phyloP scores from a whole-genome alignment of 768 basidiomycete genomes.

The Asterophora parasitica region DNA sequence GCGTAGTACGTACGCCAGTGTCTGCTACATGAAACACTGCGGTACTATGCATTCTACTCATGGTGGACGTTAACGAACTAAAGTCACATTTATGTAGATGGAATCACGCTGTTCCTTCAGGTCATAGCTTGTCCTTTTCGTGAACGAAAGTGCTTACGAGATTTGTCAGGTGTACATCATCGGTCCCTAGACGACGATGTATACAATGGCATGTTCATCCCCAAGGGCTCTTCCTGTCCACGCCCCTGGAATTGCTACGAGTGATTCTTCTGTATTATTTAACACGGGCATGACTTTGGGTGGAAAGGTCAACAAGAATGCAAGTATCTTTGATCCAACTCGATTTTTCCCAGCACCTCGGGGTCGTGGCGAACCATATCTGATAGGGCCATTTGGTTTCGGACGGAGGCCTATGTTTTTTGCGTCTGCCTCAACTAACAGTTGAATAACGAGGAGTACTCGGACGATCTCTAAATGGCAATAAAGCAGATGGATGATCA shows the following conservation, averaged over 20 bases:
- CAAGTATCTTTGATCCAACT: constrained; percentile 9
- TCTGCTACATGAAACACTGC: constrained; percentile 26
- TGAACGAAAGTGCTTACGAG: no score
- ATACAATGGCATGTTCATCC: constrained; percentile 17
- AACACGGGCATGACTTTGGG: constrained; percentile 12
- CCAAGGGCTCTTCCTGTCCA: constrained; percentile 14
- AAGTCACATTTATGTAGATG: neutral
- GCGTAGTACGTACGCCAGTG: no score
- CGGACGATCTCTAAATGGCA: no score
- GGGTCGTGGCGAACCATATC: constrained; percentile 12
- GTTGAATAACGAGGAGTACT: no score
- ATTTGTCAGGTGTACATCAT: constrained; percentile 7
- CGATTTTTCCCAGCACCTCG: constrained; percentile 11
- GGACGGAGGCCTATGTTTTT: constrained; percentile 10
- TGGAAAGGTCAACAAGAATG: constrained; percentile 8
- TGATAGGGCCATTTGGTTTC: constrained; percentile 13
- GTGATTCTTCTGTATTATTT: neutral
- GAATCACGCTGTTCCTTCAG: constrained; percentile 8
- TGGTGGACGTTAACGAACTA: neutral
- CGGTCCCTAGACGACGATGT: constrained; percentile 12
- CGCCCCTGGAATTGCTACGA: constrained; percentile 7
- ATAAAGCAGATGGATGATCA: no score
- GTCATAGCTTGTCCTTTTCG: neutral
- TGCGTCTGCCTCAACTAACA: no score
- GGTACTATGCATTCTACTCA: constrained; percentile 6